Percentiles rank a stretch among this genome's conserved stretches.
Evolutionary conservation across 2,329 filamentous ascomycete species (phyloP).

Genomic region (Colletotrichum sp.): DNA sequence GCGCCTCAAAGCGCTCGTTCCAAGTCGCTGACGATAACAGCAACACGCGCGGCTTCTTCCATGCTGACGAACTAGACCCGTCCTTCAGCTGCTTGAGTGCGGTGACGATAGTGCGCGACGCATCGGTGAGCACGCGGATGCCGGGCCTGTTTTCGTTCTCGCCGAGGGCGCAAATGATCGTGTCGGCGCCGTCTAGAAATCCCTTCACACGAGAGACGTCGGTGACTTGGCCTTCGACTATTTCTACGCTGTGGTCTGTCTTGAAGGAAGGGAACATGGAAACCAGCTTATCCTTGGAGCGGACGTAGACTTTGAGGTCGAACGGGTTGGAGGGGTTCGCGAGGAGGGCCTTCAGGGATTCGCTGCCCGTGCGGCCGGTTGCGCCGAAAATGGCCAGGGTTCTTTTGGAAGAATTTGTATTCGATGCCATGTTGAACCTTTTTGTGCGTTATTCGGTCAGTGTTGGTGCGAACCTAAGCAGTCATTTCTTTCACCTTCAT

Average conservation of each 20-base stretch:
- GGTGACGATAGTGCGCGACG: neutral
- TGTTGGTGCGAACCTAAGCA: neutral
- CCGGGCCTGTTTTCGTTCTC: conserved; percentile 10
- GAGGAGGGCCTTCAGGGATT: conserved; percentile 4
- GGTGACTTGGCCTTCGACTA: conserved; percentile 13
- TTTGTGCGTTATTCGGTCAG: neutral
- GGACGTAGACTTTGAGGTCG: neutral
- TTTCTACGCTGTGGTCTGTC: neutral
- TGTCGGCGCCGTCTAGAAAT: neutral
- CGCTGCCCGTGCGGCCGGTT: conserved; percentile 12
- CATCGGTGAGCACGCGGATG: neutral
- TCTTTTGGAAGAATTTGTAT: neutral
- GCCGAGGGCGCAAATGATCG: conserved; percentile 7
- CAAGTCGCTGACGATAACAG: conserved; percentile 9
- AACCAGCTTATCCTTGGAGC: neutral
- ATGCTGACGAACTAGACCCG: neutral
- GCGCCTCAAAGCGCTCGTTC: neutral
- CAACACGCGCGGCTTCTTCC: neutral
- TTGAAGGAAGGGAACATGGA: neutral
- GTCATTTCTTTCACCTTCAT: neutral
- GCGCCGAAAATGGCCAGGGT: conserved; percentile 14
- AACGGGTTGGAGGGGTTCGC: neutral
- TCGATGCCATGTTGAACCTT: neutral
- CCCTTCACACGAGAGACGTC: neutral
- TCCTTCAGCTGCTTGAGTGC: neutral